Base-by-base conservation (phyloP, 768 basidiomycete species). In the Lactarius akahatsu region DNA sequence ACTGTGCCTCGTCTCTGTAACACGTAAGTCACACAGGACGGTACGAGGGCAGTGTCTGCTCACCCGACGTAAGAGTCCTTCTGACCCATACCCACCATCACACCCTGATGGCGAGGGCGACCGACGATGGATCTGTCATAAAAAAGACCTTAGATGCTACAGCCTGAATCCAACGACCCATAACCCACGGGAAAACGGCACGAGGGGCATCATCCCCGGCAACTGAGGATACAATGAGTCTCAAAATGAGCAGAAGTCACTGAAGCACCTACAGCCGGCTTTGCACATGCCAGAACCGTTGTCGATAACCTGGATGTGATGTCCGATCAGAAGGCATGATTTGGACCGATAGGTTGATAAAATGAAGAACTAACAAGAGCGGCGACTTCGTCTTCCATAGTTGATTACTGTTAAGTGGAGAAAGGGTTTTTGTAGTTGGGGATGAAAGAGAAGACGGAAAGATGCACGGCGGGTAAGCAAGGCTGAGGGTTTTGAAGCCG, bases 201-300 rank as follows among this genome's bases (percentile, higher is more conserved):
- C 95, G 91, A 71, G 95, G 94, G 69, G 95, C 94, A 80, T 96
- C 94, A 74, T 96, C 94, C 73, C 77, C 77, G 61, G 77, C 77
- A 75, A 96, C 96, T 76, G 92, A 88, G 78, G 91, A 88, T 71
- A 89, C 90, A 60, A 77, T 96, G 90, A 76, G 89, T 90, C 83
- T 76, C 71, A 77, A 76, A 72, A 63, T 57, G 61, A 65, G 65
- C 57, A 67, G 34, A 61, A 43, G 45, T 59, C 68, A 58, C 68
- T 60, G 61, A 59, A 38, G 32, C 45, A 89, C 90, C 73, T 78
- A 93, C 92, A 94, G 81, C 97, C 96, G 86, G 96, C 96, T 83
- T 98, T 98, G 90, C 96, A 98, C 96, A 98, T 98, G 80, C 96
- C 96, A 76, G 96, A 98, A 76, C 93, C 94, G 78, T 92, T 92